Base-by-base conservation (phyloP, 116 monocot species). In the Posidonia oceanica region DNA sequence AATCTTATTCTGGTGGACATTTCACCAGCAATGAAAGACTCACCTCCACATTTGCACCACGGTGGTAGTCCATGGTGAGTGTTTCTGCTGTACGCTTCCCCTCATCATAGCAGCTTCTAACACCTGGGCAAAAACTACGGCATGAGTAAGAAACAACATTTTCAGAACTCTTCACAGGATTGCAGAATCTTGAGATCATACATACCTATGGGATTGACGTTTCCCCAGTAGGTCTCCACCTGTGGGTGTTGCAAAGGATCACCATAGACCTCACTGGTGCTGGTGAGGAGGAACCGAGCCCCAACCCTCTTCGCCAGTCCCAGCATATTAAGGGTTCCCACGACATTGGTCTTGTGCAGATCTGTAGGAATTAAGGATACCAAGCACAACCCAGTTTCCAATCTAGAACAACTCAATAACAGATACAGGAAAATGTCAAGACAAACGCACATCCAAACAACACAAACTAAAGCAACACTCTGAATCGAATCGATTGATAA, bases 171-270 rank as follows among this genome's bases (percentile, higher is more conserved):
- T 42, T 42, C 7, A 17, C 17, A 16, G 8, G 52, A 52, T 65
- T 66, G 39, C 3, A 42, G 23, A 52, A 53, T 53, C 0, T 51
- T 29, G 53, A 67, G 2, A 36, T 29, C 7, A 3, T 44, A 14
- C 48, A 29, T 85, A 91, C 96, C 96, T 22, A 96, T 96, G 39
- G 96, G 96, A 53, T 96, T 96, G 72, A 96, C 96, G 69, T 96
- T 96, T 64, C 96, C 96, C 96, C 91, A 96, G 82, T 96, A 96
- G 22, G 88, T 89, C 75, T 96, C 96, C 8, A 81, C 80, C 76
- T 96, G 96, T 5, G 96, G 96, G 52, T 96, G 96, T 79, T 96
- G 83, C 4, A 96, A 81, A 52, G 96, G 96, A 66, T 96, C 96
- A 3, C 91, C 96, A 57, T 96, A 96, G 20, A 96, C 96, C 78